Base-by-base conservation (phyloP, 805 yeast genomes). In the Lachancea lanzarotensis region DNA sequence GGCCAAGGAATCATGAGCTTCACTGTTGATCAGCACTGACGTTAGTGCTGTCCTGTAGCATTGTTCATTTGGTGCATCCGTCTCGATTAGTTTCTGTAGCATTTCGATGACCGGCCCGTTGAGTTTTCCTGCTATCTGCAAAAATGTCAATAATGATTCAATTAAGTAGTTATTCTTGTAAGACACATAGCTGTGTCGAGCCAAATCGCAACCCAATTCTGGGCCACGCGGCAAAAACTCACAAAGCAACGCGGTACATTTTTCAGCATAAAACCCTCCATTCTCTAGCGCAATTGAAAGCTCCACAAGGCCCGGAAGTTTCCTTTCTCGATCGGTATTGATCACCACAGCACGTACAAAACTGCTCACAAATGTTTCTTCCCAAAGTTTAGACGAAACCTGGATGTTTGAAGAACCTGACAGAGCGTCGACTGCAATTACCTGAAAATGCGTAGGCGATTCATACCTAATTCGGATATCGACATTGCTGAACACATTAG, bases 381-480 rank as follows among this genome's bases (percentile, higher is more conserved):
- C 70, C 90, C 90, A 83, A 26, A 74, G 33, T 3, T 57, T 49
- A 2, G 58, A 62, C 13, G 16, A 74, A 66, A 47, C 59, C 48
- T 50, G 49, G 3, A 52, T 35, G 6, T 53, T 59, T 20, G 63
- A 69, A 38, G 57, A 63, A 2, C 66, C 56, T 19, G 49, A 45
- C 36, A 38, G 42, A 42, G 63, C 61, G 44, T 71, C 74, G 9
- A 41, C 30, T 11, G 57, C 59, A 15, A 49, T 60, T 2, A 65
- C 39, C 51, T 56, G 69, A 40, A 43, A 70, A 49, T 56, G 46
- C 3, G 58, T 60, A 3, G 66, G 62, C 0, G 65, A 45, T 15
- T 63, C 63, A 10, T 77, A 74, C 56, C 79, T 61, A 53, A 88
- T 78, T 17, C 96, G 71, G 33, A 90, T 67, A 61, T 91, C 98